Percentiles rank a stretch among this genome's conserved stretches.
These are phyloP conservation scores for Leptographium lundbergii DNA, from an alignment of 2,329 filamentous ascomycete genomes.

Conservation along the genomic window DNA sequence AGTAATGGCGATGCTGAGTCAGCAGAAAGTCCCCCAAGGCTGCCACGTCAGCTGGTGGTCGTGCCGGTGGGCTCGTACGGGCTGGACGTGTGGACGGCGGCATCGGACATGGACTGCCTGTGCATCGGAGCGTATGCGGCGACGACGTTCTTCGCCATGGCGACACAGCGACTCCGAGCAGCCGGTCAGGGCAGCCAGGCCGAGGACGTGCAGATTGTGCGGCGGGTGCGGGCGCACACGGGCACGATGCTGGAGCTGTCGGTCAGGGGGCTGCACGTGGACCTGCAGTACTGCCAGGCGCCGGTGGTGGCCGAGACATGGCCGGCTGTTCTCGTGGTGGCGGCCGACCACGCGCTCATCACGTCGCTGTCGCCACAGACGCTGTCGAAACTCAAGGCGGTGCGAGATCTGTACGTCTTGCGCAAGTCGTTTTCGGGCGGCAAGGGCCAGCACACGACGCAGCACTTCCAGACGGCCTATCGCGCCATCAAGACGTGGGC, in stretches of 20 bases:
- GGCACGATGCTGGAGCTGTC: slow-evolving; percentile 54
- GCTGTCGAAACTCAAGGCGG: slow-evolving; percentile 50
- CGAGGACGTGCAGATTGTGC: slow-evolving; percentile 32
- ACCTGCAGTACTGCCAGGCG: slow-evolving; percentile 55
- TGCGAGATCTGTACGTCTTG: slow-evolving; percentile 49
- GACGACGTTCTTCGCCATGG: slow-evolving; percentile 48
- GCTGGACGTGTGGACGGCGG: slow-evolving; percentile 45
- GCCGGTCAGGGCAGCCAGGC: slow-evolving; percentile 15
- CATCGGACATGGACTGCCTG: slow-evolving; percentile 53
- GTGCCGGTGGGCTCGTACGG: slow-evolving; percentile 55
- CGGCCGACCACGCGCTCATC: slow-evolving; percentile 40
- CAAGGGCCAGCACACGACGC: slow-evolving; percentile 22
- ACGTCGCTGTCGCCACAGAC: slow-evolving; percentile 39
- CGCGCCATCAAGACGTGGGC: slow-evolving; percentile 52
- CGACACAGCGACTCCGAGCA: slow-evolving; percentile 34
- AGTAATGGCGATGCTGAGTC: not conserved
- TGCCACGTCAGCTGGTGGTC: slow-evolving; percentile 31
- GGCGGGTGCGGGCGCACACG: slow-evolving; percentile 43
- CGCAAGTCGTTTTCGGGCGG: slow-evolving; percentile 40
- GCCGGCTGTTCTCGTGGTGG: slow-evolving; percentile 32
- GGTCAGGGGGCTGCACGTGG: slow-evolving; percentile 43
- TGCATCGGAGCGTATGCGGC: slow-evolving; percentile 50
- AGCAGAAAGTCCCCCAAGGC: slow-evolving; percentile 1
- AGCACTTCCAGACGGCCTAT: slow-evolving; percentile 44
- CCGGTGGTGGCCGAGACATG: slow-evolving; percentile 39